Base-by-base conservation (phyloP, 2,329 filamentous ascomycete genomes). In the Colletotrichum coccodes region DNA sequence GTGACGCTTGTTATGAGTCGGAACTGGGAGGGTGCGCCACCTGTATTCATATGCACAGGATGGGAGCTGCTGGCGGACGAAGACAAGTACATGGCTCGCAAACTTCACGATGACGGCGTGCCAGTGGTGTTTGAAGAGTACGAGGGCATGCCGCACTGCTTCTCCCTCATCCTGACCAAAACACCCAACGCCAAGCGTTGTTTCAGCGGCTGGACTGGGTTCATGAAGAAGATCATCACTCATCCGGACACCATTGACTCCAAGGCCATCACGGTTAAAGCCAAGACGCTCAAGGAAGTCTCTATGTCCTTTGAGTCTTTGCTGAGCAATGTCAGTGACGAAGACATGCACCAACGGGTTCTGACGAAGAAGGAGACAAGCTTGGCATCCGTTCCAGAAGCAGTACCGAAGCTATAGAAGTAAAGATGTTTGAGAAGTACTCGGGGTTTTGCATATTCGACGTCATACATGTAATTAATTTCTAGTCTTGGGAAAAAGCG, bases 61-160 rank as follows among this genome's bases (percentile, higher is more conserved):
- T 88, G 92, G 82, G 93, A 96, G 79, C 85, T 91, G 72, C 83
- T 95, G 11, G 83, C 87, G 1, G 92, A 94, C 76, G 92, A 94
- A 77, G 85, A 85, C 68, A 85, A 84, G 71, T 88, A 88, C 60
- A 75, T 93, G 2, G 91, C 90, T 0, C 79, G 81, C 46, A 84
- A 85, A 44, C 82, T 92, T 12, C 82, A 82, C 18, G 71, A 74
- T 8, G 87, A 92, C 52, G 89, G 87, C 6, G 90, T 91, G 0
- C 75, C 74, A 0, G 87, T 95, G 0, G 83, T 88, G 4, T 92
- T 90, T 74, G 89, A 93, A 76, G 88, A 94, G 79, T 96, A 90
- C 76, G 90, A 94, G 77, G 91, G 89, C 3, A 95, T 95, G 93
- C 92, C 93, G 61, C 93, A 95, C 79, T 89, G 88, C 72, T 95